Percentiles rank a stretch among this genome's conserved stretches.
Evolutionary conservation across 129 eudicot genomes (phyloP).

Genomic region (Flaveria linearis): DNA sequence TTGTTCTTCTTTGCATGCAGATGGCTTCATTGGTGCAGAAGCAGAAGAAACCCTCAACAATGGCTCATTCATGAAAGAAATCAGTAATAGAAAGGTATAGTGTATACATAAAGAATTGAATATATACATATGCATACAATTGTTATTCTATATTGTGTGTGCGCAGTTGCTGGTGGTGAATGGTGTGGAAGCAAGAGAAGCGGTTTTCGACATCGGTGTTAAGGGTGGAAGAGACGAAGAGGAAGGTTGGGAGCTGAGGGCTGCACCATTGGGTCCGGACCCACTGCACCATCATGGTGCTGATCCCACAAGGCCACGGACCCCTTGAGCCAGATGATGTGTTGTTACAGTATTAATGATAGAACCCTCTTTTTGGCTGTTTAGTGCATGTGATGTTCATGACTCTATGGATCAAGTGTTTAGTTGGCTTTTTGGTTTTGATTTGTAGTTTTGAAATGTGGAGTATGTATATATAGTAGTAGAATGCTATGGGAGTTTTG

Average conservation of each 20-base stretch:
- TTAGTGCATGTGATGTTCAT: slow-evolving; percentile 19
- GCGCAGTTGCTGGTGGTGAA: slow-evolving; percentile 39
- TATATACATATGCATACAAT: neutral
- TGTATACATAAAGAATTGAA: neutral
- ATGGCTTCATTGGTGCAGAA: slow-evolving; percentile 27
- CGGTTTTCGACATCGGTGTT: slow-evolving; percentile 16
- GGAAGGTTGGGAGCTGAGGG: slow-evolving; percentile 43
- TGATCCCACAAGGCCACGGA: slow-evolving; percentile 38
- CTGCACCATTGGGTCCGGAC: slow-evolving; percentile 48
- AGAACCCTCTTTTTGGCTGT: slow-evolving; percentile 21
- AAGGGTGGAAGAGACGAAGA: neutral
- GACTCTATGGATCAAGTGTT: slow-evolving; percentile 22
- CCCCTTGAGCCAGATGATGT: slow-evolving; percentile 27
- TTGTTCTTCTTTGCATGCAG: slow-evolving; percentile 29
- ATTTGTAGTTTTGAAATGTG: slow-evolving; percentile 1
- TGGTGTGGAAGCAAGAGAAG: slow-evolving; percentile 29
- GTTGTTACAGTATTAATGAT: neutral
- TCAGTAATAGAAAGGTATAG: slow-evolving; percentile 32
- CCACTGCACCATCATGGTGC: slow-evolving; percentile 49
- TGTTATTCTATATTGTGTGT: too few species aligned
- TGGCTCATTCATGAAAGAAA: slow-evolving; percentile 21
- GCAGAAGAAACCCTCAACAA: slow-evolving; percentile 20
- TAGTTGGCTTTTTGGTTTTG: slow-evolving; percentile 8
- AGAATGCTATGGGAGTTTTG: neutral
- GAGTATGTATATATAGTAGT: neutral